phyloP scores from a whole-genome alignment of 768 basidiomycete species.

The Hygrophorus russula region DNA sequence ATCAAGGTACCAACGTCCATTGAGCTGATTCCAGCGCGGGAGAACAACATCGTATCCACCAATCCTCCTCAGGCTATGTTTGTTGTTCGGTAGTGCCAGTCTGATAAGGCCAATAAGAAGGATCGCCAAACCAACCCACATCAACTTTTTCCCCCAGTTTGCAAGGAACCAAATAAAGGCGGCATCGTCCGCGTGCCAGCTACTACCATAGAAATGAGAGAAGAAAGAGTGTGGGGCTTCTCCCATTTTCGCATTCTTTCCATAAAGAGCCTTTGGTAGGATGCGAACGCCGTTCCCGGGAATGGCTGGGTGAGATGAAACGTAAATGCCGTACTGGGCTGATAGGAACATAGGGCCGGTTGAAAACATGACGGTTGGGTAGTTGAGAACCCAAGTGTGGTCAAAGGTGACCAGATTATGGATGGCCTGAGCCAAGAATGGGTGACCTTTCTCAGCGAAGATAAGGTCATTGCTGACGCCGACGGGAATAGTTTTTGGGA shows the following conservation, averaged over 20 bases:
- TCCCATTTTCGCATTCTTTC: constrained; percentile 80
- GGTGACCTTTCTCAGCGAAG: constrained; percentile 74
- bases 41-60: constrained; percentile 72
- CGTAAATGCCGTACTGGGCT: constrained; percentile 84
- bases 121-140: constrained; percentile 74
- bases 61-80: constrained; percentile 47
- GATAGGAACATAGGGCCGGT: constrained; percentile 99
- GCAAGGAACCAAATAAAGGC: constrained; percentile 93
- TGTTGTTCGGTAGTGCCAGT: constrained; percentile 41
- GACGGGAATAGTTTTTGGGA: constrained; percentile 93
- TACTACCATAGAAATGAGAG: constrained; percentile 94
- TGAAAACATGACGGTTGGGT: constrained; percentile 99
- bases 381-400: constrained; percentile 90
- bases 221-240: constrained; percentile 92
- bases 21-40: constrained; percentile 60
- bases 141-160: constrained; percentile 76
- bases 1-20: constrained; percentile 67
- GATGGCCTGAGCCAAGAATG: constrained; percentile 88
- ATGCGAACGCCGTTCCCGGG: constrained; percentile 76
- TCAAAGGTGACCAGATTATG: constrained; percentile 87
- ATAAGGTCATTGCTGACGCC: constrained; percentile 98
- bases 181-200: constrained; percentile 97
- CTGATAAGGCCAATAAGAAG: constrained; percentile 61
- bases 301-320: constrained; percentile 51
- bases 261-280: constrained; percentile 93